phyloP scores from a whole-genome alignment of 2,329 filamentous ascomycete genomes.

The Aspergillus sp. region DNA sequence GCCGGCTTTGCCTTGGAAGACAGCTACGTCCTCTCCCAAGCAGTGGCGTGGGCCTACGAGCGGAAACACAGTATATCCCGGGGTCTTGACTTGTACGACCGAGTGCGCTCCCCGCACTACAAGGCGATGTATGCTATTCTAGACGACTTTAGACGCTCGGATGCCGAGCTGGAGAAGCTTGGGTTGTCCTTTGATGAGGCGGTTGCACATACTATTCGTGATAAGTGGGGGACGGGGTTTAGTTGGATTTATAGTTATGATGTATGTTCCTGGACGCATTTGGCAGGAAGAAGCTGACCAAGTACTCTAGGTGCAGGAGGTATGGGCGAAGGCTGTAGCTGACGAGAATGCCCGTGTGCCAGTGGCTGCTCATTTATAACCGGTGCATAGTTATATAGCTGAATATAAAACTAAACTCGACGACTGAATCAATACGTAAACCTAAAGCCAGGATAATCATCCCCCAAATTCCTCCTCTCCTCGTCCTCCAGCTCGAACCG shows the following conservation, averaged over 20 bases:
- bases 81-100: slow-evolving; percentile 10
- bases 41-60: slow-evolving; percentile 8
- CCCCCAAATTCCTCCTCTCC: slow-evolving; percentile 12
- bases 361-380: background rate
- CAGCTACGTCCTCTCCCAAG: slow-evolving; percentile 12
- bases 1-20: slow-evolving; percentile 17
- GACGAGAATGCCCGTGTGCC: slow-evolving; percentile 6
- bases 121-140: slow-evolving; percentile 13
- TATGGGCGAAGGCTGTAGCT: slow-evolving; percentile 1
- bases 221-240: slow-evolving; percentile 10
- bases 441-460: slow-evolving; percentile 16
- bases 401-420: too few species aligned
- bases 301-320: slow-evolving; percentile 9
- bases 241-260: slow-evolving; percentile 14
- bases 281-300: background rate
- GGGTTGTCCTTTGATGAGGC: slow-evolving; percentile 7
- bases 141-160: slow-evolving; percentile 2
- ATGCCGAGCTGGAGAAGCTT: background rate
- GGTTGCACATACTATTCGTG: background rate
- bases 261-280: background rate
- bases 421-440: slow-evolving; percentile 10
- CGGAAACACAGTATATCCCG: background rate
- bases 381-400: too few species aligned
- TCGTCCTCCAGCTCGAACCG: slow-evolving; percentile 2
- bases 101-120: slow-evolving; percentile 13